A percentile compares a stretch with the other conserved stretches of the same genome.
These are phyloP conservation scores for Scutellaria minor DNA, from an alignment of 257 asterid genomes.

Conservation along the genomic window DNA sequence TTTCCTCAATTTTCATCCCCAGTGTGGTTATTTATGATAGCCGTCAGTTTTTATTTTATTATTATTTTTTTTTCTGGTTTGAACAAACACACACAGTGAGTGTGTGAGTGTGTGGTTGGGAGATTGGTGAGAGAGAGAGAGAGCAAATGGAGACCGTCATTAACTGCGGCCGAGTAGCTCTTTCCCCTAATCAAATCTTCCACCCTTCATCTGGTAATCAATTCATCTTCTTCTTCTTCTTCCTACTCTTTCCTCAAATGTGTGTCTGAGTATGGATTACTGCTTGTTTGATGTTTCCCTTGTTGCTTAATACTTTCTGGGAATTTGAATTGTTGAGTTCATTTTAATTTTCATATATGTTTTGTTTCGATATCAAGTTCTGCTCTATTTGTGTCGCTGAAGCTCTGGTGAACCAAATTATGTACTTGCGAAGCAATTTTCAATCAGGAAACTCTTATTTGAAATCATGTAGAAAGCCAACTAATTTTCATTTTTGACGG, in stretches of 20 bases:
- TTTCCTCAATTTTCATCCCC: background rate
- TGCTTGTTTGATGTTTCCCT: background rate
- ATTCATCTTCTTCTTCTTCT: background rate
- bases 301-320: background rate
- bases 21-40: slow-evolving; percentile 1
- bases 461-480: background rate
- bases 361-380: background rate
- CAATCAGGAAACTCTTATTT: background rate
- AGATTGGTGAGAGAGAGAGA: slow-evolving; percentile 6
- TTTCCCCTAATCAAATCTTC: slow-evolving; percentile 62
- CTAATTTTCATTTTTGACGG: background rate
- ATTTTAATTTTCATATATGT: slow-evolving; percentile 1
- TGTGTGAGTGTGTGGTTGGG: slow-evolving; percentile 18
- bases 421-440: background rate
- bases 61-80: slow-evolving; percentile 6
- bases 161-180: slow-evolving; percentile 59
- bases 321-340: background rate
- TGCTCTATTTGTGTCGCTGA: background rate
- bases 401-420: slow-evolving; percentile 21
- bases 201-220: slow-evolving; percentile 56
- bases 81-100: slow-evolving; percentile 13
- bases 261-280: background rate
- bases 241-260: background rate
- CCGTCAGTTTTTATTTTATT: slow-evolving; percentile 11
- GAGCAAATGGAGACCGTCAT: slow-evolving; percentile 71